These are phyloP conservation scores for Chlorella sp. DNA, from an alignment of 139 green algal species.

Conservation along the genomic window DNA sequence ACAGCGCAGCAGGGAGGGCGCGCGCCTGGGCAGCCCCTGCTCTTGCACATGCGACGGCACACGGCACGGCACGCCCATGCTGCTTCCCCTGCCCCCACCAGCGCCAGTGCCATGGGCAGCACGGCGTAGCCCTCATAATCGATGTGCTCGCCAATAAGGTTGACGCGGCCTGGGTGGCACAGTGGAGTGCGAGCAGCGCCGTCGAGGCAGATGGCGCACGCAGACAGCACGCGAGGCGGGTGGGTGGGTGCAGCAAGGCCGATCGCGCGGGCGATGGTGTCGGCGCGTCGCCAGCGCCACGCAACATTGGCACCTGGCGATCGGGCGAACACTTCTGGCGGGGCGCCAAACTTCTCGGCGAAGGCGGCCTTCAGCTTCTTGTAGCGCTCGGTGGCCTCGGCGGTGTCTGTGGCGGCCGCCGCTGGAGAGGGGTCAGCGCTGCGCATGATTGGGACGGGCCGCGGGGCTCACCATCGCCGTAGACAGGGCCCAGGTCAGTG, in stretches of 20 bases:
- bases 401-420: background rate
- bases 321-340: constrained; percentile 61
- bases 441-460: background rate
- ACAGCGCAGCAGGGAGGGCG: too few relatives aligned
- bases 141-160: constrained; percentile 98
- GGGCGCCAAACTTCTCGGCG: constrained; percentile 44
- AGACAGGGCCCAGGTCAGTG: constrained; percentile 40
- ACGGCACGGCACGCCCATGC: too few relatives aligned
- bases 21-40: too few relatives aligned
- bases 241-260: background rate
- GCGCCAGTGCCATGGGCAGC: constrained; percentile 95
- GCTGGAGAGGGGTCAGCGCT: background rate
- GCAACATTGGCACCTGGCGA: constrained; percentile 56
- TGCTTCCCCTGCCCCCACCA: too few relatives aligned
- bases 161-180: constrained; percentile 83
- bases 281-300: too few relatives aligned
- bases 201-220: constrained; percentile 3
- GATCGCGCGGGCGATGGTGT: too few relatives aligned
- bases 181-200: background rate
- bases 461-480: constrained; percentile 50
- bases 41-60: too few relatives aligned
- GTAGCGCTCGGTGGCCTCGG: constrained; percentile 15
- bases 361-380: constrained; percentile 56
- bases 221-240: too few relatives aligned
- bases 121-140: constrained; percentile 98